phyloP scores from a whole-genome alignment of 2,329 filamentous ascomycete species.

The Verruconis gallopava region DNA sequence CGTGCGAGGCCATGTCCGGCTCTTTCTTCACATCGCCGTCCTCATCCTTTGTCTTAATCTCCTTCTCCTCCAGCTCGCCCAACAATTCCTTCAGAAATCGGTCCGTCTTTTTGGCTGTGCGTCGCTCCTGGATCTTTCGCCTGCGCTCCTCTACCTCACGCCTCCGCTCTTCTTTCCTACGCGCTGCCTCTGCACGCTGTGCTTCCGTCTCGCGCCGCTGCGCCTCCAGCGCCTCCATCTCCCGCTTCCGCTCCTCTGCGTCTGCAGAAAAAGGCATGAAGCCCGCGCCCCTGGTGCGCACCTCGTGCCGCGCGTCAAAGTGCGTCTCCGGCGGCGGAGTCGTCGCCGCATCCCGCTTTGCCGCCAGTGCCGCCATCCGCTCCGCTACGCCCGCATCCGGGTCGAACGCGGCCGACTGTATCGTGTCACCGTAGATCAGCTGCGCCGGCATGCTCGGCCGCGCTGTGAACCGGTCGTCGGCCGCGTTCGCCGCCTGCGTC shows the following conservation, averaged over 20 bases:
- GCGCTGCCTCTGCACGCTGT: conserved; percentile 42
- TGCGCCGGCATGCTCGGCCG: conserved; percentile 52
- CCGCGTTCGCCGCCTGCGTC: conserved; percentile 37
- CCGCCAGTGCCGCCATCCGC: conserved; percentile 66
- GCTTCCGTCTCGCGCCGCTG: conserved; percentile 58
- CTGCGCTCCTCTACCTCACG: conserved; percentile 43
- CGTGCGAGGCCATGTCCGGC: too few relatives aligned
- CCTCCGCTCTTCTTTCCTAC: conserved; percentile 41
- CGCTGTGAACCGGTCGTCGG: conserved; percentile 54
- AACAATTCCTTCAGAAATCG: conserved; percentile 53
- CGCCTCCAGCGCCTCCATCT: conserved; percentile 63
- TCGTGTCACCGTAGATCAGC: conserved; percentile 72
- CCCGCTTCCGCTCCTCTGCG: conserved; percentile 48
- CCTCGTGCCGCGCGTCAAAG: conserved; percentile 75
- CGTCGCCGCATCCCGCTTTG: conserved; percentile 61
- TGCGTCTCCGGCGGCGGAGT: conserved; percentile 72
- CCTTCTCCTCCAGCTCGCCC: conserved; percentile 17
- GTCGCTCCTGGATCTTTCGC: conserved; percentile 35
- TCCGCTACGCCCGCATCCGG: conserved; percentile 50
- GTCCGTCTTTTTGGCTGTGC: conserved; percentile 57
- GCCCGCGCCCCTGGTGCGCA: conserved; percentile 75
- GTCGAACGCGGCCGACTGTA: conserved; percentile 75
- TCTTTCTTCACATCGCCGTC: background rate
- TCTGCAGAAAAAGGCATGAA: conserved; percentile 85
- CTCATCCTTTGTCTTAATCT: background rate